Evolutionary conservation across 495 filamentous ascomycete species (phyloP), one percentile per base, ranked within the genome.

Genomic region (Gamarada debralockiae): DNA sequence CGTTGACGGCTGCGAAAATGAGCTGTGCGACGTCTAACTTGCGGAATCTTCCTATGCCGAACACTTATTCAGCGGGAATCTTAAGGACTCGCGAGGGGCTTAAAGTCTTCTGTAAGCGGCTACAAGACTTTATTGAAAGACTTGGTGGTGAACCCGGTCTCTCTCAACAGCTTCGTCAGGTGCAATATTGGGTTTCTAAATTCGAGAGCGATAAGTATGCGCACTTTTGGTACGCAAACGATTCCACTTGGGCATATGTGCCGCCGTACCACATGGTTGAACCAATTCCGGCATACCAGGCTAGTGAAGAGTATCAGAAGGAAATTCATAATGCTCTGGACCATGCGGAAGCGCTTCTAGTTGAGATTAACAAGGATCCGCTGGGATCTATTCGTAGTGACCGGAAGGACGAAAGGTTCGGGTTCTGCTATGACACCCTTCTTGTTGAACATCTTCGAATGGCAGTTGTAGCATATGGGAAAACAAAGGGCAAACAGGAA

Each of bases 381-480:
- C n/a, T n/a, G n/a, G n/a, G n/a, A n/a, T n/a, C n/a, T n/a, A n/a
- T n/a, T n/a, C n/a, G n/a, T n/a, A n/a, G n/a, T n/a, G n/a, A n/a
- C n/a, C n/a, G n/a, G n/a, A n/a, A n/a, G n/a, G n/a, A n/a, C n/a
- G n/a, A n/a, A n/a, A n/a, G n/a, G n/a, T n/a, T n/a, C n/a, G n/a
- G n/a, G n/a, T n/a, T n/a, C n/a, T n/a, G n/a, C n/a, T n/a, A n/a
- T n/a, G n/a, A n/a, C n/a, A n/a, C n/a, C n/a, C 48, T 51, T 7
- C 22, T 51, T 5, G 48, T 40, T 3, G 48, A 51, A 24, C 48
- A 51, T 51, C 14, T 51, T 27, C 48, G 34, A 24, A 40, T 41
- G 36, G 48, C 48, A 27, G 8, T 42, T 23, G 25, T n/a, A n/a
- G n/a, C n/a, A n/a, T n/a, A n/a, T n/a, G n/a, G n/a, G n/a, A n/a